Conservation (phyloP, 1,139 yeast species). For the Yarrowia galli region DNA sequence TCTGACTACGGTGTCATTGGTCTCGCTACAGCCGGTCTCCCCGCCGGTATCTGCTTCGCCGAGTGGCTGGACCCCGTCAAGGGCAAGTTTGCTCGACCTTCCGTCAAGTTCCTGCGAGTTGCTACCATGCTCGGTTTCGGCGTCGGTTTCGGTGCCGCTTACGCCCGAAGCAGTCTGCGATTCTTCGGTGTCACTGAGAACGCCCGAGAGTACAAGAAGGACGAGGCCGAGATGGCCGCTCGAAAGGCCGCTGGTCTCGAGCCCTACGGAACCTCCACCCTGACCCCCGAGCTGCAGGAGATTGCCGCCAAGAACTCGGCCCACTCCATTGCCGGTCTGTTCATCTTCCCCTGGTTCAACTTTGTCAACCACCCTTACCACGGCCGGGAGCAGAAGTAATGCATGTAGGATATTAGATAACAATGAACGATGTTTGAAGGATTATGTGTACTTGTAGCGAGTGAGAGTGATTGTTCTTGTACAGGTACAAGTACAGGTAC, state of each 20-base stretch:
- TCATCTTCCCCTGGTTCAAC: conserved; percentile 84
- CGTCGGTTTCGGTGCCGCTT: conserved; percentile 77
- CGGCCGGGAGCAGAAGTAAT: conserved; percentile 52
- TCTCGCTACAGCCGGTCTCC: conserved; percentile 67
- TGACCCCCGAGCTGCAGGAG: conserved; percentile 76
- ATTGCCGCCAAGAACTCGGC: conserved; percentile 82
- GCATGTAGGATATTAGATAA: conserved; percentile 31
- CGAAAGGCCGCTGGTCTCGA: conserved; percentile 70
- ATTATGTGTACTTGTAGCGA: too few species aligned
- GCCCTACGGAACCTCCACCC: conserved; percentile 64
- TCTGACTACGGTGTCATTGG: conserved; percentile 74
- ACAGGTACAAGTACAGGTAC: too few species aligned
- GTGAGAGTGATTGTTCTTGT: too few species aligned
- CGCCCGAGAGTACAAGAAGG: conserved; percentile 71
- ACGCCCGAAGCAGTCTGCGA: conserved; percentile 67
- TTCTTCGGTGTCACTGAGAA: conserved; percentile 84
- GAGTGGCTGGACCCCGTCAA: conserved; percentile 57
- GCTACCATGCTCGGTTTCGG: conserved; percentile 64
- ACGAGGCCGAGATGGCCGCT: conserved; percentile 75
- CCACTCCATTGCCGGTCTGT: conserved; percentile 67
- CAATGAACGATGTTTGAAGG: conserved; percentile 19
- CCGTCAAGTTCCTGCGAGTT: conserved; percentile 67
- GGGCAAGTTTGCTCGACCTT: conserved; percentile 65
- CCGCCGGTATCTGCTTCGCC: conserved; percentile 65
- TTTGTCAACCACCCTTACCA: conserved; percentile 83